Evolutionary conservation across 257 asterid species (phyloP).

Genomic region (Leptodermis oblonga): DNA sequence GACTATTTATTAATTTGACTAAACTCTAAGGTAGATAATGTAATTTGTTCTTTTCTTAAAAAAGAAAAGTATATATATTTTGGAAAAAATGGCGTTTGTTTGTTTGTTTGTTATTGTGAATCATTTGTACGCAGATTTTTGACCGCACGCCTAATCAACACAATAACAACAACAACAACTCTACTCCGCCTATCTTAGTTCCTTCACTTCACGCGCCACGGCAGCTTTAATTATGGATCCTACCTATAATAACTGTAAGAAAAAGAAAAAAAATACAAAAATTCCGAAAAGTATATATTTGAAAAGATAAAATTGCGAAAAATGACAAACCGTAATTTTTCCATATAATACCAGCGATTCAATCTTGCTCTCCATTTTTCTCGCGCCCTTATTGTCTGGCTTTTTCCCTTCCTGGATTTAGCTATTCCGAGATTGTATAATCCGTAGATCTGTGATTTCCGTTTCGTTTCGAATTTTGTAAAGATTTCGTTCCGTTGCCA

Average conservation of each 20-base stretch:
- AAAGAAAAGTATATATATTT: no score
- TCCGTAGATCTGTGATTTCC: slow-evolving; percentile 12
- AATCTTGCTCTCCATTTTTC: neutral
- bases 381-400: neutral
- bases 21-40: no score
- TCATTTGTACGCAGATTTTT: slow-evolving; percentile 4
- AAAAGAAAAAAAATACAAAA: neutral
- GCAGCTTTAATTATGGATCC: no score
- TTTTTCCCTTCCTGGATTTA: neutral
- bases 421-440: neutral
- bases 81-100: no score
- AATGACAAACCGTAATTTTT: neutral
- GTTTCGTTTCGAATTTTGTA: neutral
- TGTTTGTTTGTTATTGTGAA: no score
- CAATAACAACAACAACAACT: neutral
- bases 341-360: neutral
- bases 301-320: neutral
- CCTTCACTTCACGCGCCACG: slow-evolving; percentile 1
- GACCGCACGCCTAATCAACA: slow-evolving; percentile 18
- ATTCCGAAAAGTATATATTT: neutral
- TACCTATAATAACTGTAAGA: no score
- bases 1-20: no score
- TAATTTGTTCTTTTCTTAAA: no score
- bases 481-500: neutral
- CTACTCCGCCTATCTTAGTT: neutral